Evolutionary conservation across 2,329 filamentous ascomycete species (phyloP), one percentile per base, ranked within the genome.

Genomic region (Exophiala mesophila): DNA sequence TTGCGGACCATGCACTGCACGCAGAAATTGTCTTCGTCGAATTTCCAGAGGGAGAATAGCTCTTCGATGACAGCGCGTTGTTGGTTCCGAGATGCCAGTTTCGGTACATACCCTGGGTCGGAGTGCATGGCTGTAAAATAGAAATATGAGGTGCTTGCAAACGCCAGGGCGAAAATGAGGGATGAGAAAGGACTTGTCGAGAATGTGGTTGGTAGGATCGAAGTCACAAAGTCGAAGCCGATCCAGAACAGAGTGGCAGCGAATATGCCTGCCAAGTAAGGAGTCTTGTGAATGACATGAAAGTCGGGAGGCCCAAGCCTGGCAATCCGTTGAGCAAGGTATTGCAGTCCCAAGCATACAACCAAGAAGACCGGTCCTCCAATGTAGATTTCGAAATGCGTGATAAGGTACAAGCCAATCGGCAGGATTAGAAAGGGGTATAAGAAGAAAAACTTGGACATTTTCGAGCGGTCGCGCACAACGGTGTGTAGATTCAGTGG

Each of bases 1-100:
- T 85, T 90, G 40, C 90, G 79, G 55, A 94, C 86, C 89, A 97
- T 94, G 69, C 92, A 98, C 35, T 80, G 80, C 19, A 94, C 82
- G 63, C 92, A 98, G 59, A 97, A 98, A 62, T 95, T 90, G 48
- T 82, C 73, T 60, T 96, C 90, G 59, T 98, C 89, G 62, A 90
- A 98, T 58, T 88, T 92, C 80, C 88, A 92, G 53, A 81, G 63
- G 44, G 79, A 76, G 50, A 98, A 76, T 5, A 98, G 75, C 54
- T 95, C 86, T 52, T 94, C 85, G 55, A 98, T 94, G 44, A 85
- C 82, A 29, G 82, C 81, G 63, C 90, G 88, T 63, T 96, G 90
- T 62, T 94, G 85, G 18, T 86, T 88, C 42, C 94, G 83, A 53
- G 89, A 90, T 43, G 83, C 83, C 57, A 89, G 77, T 64, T 94